Conservation (phyloP, 2,329 filamentous ascomycete species). For the Aspergillus carbonarius region DNA sequence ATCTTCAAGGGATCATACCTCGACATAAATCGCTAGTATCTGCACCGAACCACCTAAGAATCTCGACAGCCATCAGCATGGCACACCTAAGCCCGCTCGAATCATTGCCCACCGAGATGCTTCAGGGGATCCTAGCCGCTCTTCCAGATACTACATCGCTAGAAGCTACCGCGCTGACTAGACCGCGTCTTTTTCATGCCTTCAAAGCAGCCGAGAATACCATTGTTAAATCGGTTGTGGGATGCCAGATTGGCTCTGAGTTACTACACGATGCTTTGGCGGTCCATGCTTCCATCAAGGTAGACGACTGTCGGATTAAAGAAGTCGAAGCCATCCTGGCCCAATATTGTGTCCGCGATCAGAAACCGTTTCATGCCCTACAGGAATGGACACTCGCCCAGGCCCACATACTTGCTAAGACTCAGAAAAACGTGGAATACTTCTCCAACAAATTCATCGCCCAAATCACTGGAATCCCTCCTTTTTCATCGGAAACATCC, state of each 20-base stretch:
- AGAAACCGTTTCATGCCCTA: not conserved
- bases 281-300: not conserved
- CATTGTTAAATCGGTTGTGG: not conserved
- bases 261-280: not conserved
- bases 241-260: not conserved
- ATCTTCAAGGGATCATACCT: too few species aligned
- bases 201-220: not conserved
- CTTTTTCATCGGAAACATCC: not conserved
- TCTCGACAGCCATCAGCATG: not conserved
- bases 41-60: too few species aligned
- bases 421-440: not conserved
- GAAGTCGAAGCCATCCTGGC: not conserved
- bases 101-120: not conserved
- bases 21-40: too few species aligned
- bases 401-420: not conserved
- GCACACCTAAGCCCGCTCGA: not conserved
- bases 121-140: not conserved
- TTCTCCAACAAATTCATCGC: not conserved
- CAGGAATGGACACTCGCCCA: not conserved
- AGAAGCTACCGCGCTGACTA: not conserved
- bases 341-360: not conserved
- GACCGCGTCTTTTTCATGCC: not conserved
- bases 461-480: not conserved
- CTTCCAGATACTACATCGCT: not conserved
- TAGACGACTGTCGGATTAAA: too few species aligned